Evolutionary conservation across 1,139 yeast genomes (phyloP), one percentile per base, ranked within the genome.

Genomic region (Debaryomycetaceae sp.): DNA sequence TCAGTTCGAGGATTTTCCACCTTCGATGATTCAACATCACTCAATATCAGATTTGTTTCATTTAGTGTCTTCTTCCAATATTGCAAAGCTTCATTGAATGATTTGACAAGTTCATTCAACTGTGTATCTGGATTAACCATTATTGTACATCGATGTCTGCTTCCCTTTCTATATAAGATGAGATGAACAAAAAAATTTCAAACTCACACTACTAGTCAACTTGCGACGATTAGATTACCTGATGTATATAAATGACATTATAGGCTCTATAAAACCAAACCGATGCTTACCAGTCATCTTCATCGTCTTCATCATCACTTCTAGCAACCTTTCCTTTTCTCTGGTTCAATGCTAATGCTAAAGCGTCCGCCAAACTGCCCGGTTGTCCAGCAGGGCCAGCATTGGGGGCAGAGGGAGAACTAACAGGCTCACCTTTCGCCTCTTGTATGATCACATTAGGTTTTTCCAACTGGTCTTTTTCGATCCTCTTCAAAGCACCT

Each of bases 241-340:
- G 8, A 3, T 17, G 13, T 36, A 13, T 14, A 36, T 36, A 17
- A 13, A 36, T 36, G 22, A 34, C 34, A n/a, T 11, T 11, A 11
- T 31, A 31, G 34, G 34, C 34, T 11, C 34, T n/a, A 11, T 31
- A n/a, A 11, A n/a, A 20, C 11, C 11, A 35, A 13, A 14, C 30
- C 3, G 11, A 20, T 17, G 30, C 22, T 27, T 40, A 47, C 70
- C 69, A 65, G 45, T 65, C 67, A 24, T 62, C 66, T 44, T 83
- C 86, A 49, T 88, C 95, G 49, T 83, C 87, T 53, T 91, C 97
- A 52, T 87, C 95, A 55, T 89, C 97, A 56, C 91, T 85, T 35
- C 78, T 82, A 1, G 90, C 80, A 7, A 91, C 96, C 60, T 88
- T 89, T 33, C 78, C 81, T 68, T 91, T 91, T 57, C 98, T 78